Conservation (phyloP, 2,329 filamentous ascomycete genomes). For the Colletotrichum incanum region DNA sequence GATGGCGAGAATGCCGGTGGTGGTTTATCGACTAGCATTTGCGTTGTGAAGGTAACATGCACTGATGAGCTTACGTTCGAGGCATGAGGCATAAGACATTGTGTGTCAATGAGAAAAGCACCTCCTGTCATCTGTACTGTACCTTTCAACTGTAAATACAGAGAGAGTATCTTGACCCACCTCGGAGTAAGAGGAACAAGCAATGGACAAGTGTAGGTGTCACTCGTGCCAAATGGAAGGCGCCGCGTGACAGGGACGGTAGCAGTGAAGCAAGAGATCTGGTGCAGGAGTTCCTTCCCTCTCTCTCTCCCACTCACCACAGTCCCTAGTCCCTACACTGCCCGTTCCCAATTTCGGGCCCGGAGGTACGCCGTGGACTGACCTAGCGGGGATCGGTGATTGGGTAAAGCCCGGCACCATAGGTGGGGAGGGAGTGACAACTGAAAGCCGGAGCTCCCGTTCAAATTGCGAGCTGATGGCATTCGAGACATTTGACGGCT, state of each 20-base stretch:
- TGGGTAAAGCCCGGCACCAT: slow-evolving; percentile 17
- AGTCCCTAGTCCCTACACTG: not conserved
- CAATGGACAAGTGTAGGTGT: not conserved
- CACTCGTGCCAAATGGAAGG: not conserved
- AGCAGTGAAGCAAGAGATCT: slow-evolving; percentile 16
- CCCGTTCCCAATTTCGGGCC: slow-evolving; percentile 22
- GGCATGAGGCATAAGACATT: not conserved
- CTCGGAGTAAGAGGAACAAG: not conserved
- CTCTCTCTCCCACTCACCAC: not conserved
- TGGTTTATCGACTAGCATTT: not conserved
- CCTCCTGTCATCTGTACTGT: not conserved
- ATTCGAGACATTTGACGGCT: slow-evolving; percentile 2
- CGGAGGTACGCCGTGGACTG: slow-evolving; percentile 17
- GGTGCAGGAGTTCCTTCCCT: slow-evolving; percentile 12
- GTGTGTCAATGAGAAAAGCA: not conserved
- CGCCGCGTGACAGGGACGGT: slow-evolving; percentile 30
- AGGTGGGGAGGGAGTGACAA: not conserved
- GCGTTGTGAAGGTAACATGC: slow-evolving; percentile 8
- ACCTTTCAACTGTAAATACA: not conserved
- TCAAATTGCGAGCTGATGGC: not conserved
- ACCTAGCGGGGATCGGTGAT: slow-evolving; percentile 29
- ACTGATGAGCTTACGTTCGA: not conserved
- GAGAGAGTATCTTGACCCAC: not conserved
- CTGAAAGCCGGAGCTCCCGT: not conserved
- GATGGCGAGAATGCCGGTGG: not conserved